Conservation (phyloP, 2,329 filamentous ascomycete species). For the Xylariaceae sp. region DNA sequence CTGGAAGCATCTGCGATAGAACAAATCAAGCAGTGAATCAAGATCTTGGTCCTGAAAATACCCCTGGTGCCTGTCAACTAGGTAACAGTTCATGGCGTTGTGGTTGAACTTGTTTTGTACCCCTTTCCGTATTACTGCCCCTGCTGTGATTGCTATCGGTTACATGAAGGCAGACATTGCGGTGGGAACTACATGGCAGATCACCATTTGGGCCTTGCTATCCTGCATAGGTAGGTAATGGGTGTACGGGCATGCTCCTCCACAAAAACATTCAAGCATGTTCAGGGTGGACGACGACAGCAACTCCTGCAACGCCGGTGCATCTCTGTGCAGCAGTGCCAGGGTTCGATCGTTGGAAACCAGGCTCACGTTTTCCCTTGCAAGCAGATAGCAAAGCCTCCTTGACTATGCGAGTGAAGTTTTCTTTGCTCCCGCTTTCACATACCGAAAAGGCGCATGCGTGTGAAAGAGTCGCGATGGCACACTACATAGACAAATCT, state of each 20-base stretch:
- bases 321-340: constrained; percentile 13
- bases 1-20: neutral
- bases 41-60: neutral
- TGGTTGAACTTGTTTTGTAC: neutral
- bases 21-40: neutral
- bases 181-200: neutral
- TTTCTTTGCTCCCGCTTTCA: constrained; percentile 10
- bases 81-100: neutral
- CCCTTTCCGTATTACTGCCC: neutral
- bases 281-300: neutral
- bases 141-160: neutral
- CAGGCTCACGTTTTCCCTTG: neutral
- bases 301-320: constrained; percentile 4
- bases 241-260: neutral
- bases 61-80: neutral
- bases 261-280: neutral
- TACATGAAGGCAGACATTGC: neutral
- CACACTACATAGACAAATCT: constrained; percentile 6
- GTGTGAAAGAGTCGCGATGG: constrained; percentile 20
- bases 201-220: neutral
- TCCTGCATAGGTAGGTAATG: neutral
- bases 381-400: constrained; percentile 7
- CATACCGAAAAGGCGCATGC: neutral
- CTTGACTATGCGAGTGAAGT: neutral
- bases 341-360: constrained; percentile 5